These are phyloP conservation scores for Rubia occidens DNA, from an alignment of 305 asterid species.

Conservation along the genomic window DNA sequence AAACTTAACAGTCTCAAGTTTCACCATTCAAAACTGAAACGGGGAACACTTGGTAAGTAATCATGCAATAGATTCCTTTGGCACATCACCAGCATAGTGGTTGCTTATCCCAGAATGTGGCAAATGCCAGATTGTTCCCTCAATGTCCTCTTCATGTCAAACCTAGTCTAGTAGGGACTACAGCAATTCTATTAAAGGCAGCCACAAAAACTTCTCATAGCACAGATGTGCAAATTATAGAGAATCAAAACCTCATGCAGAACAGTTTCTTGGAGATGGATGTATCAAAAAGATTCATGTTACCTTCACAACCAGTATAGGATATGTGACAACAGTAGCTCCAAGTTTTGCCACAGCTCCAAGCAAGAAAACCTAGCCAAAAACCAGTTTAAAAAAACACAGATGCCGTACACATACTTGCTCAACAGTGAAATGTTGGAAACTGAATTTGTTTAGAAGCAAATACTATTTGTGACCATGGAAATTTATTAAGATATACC, in stretches of 20 bases:
- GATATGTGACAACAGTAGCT: conserved; percentile 89
- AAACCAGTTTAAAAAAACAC: not conserved
- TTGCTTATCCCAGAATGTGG: not conserved
- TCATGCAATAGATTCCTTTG: not conserved
- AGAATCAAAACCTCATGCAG: not conserved
- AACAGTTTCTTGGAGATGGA: not conserved
- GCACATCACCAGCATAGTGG: not conserved
- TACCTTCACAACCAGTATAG: conserved; percentile 93
- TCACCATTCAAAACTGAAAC: not conserved
- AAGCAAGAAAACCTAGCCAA: conserved; percentile 67
- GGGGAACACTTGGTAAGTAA: not conserved
- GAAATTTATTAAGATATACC: conserved; percentile 33
- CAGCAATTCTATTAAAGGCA: not conserved
- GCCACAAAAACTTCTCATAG: not conserved
- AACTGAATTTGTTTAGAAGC: not conserved
- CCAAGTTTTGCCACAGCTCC: conserved; percentile 99
- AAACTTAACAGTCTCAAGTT: no score
- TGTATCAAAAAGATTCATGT: conserved; percentile 4
- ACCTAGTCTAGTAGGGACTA: not conserved
- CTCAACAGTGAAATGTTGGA: conserved; percentile 3
- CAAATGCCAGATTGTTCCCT: not conserved
- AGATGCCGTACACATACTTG: conserved; percentile 11
- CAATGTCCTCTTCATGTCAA: not conserved
- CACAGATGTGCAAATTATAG: not conserved
- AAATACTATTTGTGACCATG: not conserved